These are phyloP conservation scores for Crucibulum laeve DNA, from an alignment of 768 basidiomycete genomes.

Conservation along the genomic window DNA sequence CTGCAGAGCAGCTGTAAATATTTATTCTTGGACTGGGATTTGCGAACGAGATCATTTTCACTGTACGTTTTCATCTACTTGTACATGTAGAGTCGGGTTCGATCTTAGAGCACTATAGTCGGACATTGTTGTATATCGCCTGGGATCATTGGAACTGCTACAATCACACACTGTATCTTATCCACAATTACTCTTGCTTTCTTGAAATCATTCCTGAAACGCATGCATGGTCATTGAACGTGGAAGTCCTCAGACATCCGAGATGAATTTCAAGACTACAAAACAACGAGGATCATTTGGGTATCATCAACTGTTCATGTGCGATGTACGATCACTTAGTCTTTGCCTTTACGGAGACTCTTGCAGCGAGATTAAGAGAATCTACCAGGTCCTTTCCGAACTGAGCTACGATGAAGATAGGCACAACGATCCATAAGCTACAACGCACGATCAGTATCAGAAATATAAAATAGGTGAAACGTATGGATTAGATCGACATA, in stretches of 20 bases:
- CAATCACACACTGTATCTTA: no score
- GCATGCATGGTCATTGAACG: no score
- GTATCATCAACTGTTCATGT: neutral
- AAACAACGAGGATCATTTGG: neutral
- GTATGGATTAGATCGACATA: slow-evolving; percentile 24
- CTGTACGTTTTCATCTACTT: no score
- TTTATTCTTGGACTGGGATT: slow-evolving; percentile 4
- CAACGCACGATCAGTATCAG: neutral
- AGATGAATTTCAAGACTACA: neutral
- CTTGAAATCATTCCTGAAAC: no score
- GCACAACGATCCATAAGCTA: slow-evolving; percentile 79
- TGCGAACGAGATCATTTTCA: neutral
- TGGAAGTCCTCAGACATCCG: no score
- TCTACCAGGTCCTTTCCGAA: slow-evolving; percentile 60
- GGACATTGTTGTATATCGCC: no score
- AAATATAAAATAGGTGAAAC: neutral
- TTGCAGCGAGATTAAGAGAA: slow-evolving; percentile 27
- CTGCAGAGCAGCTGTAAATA: slow-evolving; percentile 2
- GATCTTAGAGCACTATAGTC: no score
- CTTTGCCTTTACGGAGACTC: slow-evolving; percentile 4
- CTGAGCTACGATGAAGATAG: slow-evolving; percentile 50
- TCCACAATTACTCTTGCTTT: no score
- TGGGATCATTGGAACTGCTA: no score
- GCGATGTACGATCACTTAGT: no score
- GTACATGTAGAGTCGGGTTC: no score